These are phyloP conservation scores for Pleurotus cornucopiae DNA, from an alignment of 768 basidiomycete genomes.

Conservation along the genomic window DNA sequence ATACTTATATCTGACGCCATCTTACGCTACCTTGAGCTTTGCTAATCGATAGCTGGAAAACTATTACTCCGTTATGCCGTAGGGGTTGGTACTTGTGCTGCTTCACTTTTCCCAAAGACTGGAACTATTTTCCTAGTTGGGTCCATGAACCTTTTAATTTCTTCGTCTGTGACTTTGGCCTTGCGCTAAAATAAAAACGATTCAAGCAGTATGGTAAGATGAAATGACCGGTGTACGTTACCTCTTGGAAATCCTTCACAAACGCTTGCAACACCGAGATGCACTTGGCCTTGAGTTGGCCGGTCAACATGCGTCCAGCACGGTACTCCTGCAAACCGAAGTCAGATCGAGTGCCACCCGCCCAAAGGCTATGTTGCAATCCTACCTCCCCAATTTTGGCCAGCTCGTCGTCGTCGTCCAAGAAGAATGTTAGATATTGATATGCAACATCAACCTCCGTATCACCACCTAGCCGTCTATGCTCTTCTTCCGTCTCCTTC, in stretches of 20 bases:
- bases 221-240: constrained; percentile 15
- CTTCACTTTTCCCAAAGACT: constrained; percentile 35
- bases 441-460: constrained; percentile 95
- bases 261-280: constrained; percentile 81
- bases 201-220: neutral
- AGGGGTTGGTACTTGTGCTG: constrained; percentile 9
- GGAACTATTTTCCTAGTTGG: constrained; percentile 69
- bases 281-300: constrained; percentile 86
- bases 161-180: constrained; percentile 75
- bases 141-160: constrained; percentile 79
- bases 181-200: constrained; percentile 50
- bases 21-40: neutral
- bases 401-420: constrained; percentile 92
- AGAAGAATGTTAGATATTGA: constrained; percentile 92
- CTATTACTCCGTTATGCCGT: neutral
- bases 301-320: constrained; percentile 80
- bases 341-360: neutral
- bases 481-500: constrained; percentile 93
- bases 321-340: constrained; percentile 74
- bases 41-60: too few species aligned
- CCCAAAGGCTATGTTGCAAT: neutral
- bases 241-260: constrained; percentile 82
- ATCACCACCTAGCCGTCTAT: constrained; percentile 81
- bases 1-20: neutral
- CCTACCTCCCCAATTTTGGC: constrained; percentile 70